These are phyloP conservation scores for Lentinula edodes DNA, from an alignment of 768 basidiomycete genomes.

Conservation along the genomic window DNA sequence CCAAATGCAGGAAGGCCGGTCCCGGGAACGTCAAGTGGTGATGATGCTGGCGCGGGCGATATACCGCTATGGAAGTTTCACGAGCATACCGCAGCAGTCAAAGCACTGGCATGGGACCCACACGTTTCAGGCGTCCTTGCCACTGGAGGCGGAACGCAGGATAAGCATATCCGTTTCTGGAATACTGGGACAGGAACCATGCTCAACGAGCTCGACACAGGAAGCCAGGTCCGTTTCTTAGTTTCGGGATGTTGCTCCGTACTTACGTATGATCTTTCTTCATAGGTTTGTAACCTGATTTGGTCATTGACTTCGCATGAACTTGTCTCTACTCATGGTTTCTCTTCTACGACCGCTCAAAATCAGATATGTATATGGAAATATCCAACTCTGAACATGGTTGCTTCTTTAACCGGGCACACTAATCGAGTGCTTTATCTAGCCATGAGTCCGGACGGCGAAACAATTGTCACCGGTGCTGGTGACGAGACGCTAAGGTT, in stretches of 20 bases:
- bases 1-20: constrained; percentile 19
- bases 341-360: constrained; percentile 87
- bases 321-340: constrained; percentile 96
- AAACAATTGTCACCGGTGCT: constrained; percentile 97
- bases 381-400: constrained; percentile 90
- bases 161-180: constrained; percentile 98
- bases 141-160: constrained; percentile 97
- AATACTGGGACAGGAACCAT: constrained; percentile 84
- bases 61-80: constrained; percentile 90
- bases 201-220: constrained; percentile 88
- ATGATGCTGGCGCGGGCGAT: constrained; percentile 36
- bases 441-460: constrained; percentile 96
- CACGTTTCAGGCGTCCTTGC: constrained; percentile 88
- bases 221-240: constrained; percentile 71
- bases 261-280: constrained; percentile 7
- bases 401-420: constrained; percentile 91
- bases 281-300: constrained; percentile 91
- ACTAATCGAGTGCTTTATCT: constrained; percentile 93
- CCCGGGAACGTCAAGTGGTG: constrained; percentile 15
- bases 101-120: constrained; percentile 97
- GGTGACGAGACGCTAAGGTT: constrained; percentile 96
- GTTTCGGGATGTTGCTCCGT: background rate
- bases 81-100: constrained; percentile 95
- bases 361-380: constrained; percentile 97
- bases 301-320: constrained; percentile 97